Conservation (phyloP, 352 stramenopile genomes). For the Halophytophthora polymorphica region DNA sequence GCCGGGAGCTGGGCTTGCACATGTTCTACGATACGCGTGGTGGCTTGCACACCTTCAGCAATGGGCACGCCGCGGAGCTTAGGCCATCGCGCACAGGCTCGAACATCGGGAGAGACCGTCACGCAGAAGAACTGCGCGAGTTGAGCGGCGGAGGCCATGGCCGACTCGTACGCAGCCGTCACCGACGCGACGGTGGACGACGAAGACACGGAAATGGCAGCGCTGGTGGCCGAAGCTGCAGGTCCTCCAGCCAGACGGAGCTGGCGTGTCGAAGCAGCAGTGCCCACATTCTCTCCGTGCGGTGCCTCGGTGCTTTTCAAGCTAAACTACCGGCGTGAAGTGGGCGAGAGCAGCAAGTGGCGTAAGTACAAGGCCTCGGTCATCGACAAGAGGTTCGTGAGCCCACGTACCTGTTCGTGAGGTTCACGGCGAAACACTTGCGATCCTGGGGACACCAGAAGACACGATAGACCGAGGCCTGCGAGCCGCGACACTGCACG, state of each 20-base stretch:
- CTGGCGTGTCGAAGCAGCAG: too few species aligned
- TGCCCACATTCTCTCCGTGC: slow-evolving; percentile 4
- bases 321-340: slow-evolving; percentile 26
- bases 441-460: slow-evolving; percentile 49
- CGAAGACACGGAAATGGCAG: not conserved
- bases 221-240: not conserved
- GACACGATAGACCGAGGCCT: slow-evolving; percentile 70
- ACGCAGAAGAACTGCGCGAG: slow-evolving; percentile 41
- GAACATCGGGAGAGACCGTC: slow-evolving; percentile 32
- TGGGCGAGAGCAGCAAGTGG: not conserved
- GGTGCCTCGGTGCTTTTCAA: slow-evolving; percentile 26
- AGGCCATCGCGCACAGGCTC: slow-evolving; percentile 28
- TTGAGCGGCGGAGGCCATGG: slow-evolving; percentile 21
- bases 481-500: slow-evolving; percentile 59
- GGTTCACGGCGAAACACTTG: slow-evolving; percentile 69
- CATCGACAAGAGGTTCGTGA: not conserved
- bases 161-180: slow-evolving; percentile 23
- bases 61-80: slow-evolving; percentile 62
- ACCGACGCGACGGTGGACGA: slow-evolving; percentile 14
- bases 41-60: slow-evolving; percentile 40
- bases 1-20: slow-evolving; percentile 53
- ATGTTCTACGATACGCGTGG: slow-evolving; percentile 61
- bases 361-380: slow-evolving; percentile 9
- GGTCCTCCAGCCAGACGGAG: not conserved
- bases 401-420: slow-evolving; percentile 66